Evolutionary conservation across 495 filamentous ascomycete genomes (phyloP), one percentile per base, ranked within the genome.

Genomic region (Bombardia bombarda): DNA sequence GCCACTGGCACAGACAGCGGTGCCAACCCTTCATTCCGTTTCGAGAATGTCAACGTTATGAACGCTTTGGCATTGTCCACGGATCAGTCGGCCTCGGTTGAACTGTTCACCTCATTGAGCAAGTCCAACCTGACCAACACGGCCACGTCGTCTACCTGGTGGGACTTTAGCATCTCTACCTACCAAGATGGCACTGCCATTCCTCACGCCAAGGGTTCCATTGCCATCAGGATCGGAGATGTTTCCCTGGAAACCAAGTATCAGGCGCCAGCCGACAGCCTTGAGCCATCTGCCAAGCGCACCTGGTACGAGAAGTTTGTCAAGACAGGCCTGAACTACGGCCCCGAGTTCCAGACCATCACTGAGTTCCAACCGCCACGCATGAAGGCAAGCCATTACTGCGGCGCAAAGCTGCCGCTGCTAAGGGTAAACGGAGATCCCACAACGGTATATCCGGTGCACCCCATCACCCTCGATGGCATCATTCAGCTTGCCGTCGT

Each of bases 301-400:
- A 24, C 46, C 0, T 69, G 66, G 66, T 51, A 68, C 45, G 37
- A 62, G 3, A 48, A 57, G 7, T 43, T 68, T 7, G 44, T 40
- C 3, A 17, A 45, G 1, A 57, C 67, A 12, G 68, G 65, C 0
- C 62, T 72, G 32, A 44, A 61, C 14, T 72, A 69, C 41, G 62
- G 63, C 2, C 50, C 53, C 5, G 45, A 53, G 1, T 69, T 72
- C 50, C 55, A 58, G 24, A 43, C 49, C 18, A 41, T 63, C 22
- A 37, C 55, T 1, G 18, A 58, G 24, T 40, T 62, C 38, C 30
- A 40, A 8, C 52, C 46, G 45, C 63, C 66, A 6, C 47, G 57
- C n/a, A n/a, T n/a, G n/a, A n/a, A n/a, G n/a, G n/a, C n/a, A n/a
- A n/a, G n/a, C n/a, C n/a, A n/a, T n/a, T n/a, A n/a, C n/a, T n/a